Evolutionary conservation across 768 basidiomycete species (phyloP).

Genomic region (Candolleomyces eurysporus): DNA sequence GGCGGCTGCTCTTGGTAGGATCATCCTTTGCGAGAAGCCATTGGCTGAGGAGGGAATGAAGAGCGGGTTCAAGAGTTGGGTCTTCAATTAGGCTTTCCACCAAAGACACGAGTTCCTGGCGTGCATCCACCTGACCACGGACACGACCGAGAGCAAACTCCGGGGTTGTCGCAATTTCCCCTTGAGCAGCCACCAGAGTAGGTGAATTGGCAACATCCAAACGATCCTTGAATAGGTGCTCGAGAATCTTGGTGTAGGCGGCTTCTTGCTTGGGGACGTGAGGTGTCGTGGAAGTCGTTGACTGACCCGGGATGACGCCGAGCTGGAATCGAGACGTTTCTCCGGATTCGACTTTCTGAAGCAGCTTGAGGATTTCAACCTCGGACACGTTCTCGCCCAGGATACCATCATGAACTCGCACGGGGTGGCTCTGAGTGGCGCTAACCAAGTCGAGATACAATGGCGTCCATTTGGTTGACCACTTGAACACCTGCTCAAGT

Average conservation of each 20-base stretch:
- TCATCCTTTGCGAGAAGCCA: conserved; percentile 85
- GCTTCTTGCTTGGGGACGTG: conserved; percentile 88
- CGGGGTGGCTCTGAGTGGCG: conserved; percentile 63
- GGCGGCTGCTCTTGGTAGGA: conserved; percentile 50
- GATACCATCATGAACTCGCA: conserved; percentile 59
- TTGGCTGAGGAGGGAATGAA: conserved; percentile 71
- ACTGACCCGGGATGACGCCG: conserved; percentile 32
- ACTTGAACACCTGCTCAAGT: conserved; percentile 74
- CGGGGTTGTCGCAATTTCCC: conserved; percentile 80
- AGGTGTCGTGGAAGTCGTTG: conserved; percentile 36
- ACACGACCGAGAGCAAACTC: conserved; percentile 94
- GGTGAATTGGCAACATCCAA: conserved; percentile 88
- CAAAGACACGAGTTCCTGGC: conserved; percentile 61
- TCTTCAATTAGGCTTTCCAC: conserved; percentile 66
- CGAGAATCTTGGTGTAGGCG: conserved; percentile 87
- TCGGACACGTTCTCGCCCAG: conserved; percentile 50
- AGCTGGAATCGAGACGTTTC: conserved; percentile 47
- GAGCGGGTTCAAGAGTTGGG: conserved; percentile 43
- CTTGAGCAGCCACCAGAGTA: conserved; percentile 63
- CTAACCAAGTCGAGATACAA: conserved; percentile 80
- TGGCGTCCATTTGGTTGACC: conserved; percentile 85
- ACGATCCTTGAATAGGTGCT: conserved; percentile 74
- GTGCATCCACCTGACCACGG: conserved; percentile 74
- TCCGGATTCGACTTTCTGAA: conserved; percentile 39
- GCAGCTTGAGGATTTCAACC: conserved; percentile 49